Conservation (phyloP, 257 asterid species). For the Lycium barbarum region DNA sequence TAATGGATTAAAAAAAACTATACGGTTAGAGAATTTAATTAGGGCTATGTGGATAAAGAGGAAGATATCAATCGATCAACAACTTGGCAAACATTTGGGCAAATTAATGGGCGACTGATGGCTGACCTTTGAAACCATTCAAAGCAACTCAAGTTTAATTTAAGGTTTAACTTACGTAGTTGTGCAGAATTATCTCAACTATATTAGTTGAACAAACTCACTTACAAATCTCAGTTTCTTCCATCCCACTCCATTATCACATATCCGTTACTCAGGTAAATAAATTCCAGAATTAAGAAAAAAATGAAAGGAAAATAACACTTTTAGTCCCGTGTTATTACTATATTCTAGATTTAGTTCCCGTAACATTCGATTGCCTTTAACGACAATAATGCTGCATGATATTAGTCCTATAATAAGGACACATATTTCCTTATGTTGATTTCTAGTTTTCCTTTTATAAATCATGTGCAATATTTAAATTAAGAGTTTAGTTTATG, state of each 20-base stretch:
- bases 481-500: background rate
- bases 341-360: no score
- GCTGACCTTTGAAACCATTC: background rate
- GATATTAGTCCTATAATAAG: no score
- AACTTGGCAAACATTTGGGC: conserved; percentile 41
- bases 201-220: conserved; percentile 67
- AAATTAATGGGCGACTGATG: conserved; percentile 40
- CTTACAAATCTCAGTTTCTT: conserved; percentile 14
- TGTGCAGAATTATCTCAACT: conserved; percentile 25
- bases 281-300: background rate
- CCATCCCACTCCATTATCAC: conserved; percentile 19
- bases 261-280: background rate
- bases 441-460: background rate
- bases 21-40: background rate
- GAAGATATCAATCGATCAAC: conserved; percentile 43
- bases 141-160: background rate
- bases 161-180: conserved; percentile 36
- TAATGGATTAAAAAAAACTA: background rate
- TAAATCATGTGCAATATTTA: no score
- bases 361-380: no score
- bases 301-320: no score
- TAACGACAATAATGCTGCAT: no score
- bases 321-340: no score
- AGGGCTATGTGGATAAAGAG: conserved; percentile 20
- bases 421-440: background rate